A percentile compares a stretch with the other conserved stretches of the same genome.
phyloP scores from a whole-genome alignment of 148 eudicot species.

The Vaccinium darrowii region DNA sequence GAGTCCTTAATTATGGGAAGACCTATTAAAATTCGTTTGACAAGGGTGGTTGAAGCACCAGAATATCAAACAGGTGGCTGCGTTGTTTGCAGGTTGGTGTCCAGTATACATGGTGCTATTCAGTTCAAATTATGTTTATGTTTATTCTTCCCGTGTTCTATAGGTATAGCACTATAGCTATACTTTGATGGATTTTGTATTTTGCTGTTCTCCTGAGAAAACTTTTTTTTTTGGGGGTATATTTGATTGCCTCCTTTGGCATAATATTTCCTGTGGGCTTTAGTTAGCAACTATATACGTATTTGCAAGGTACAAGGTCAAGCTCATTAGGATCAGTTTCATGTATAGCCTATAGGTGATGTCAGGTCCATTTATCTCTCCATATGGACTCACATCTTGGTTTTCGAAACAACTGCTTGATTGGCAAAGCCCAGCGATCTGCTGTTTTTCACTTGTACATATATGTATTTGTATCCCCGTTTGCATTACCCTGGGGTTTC shows the following conservation, averaged over 20 bases:
- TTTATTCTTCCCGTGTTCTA: background rate
- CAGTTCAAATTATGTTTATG: background rate
- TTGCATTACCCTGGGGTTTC: background rate
- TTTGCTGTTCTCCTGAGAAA: background rate
- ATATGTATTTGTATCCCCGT: background rate
- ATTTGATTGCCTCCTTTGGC: background rate
- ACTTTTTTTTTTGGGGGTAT: background rate
- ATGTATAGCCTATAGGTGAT: background rate
- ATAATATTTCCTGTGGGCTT: background rate
- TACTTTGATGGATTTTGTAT: background rate
- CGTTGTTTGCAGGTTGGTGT: constrained; percentile 83
- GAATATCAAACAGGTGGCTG: constrained; percentile 84
- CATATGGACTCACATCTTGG: background rate
- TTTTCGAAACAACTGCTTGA: background rate
- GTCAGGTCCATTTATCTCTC: background rate
- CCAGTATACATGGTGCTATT: background rate
- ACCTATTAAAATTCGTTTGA: constrained; percentile 59
- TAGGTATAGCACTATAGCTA: background rate
- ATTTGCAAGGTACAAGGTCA: background rate
- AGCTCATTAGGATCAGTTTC: background rate
- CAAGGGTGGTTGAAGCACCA: constrained; percentile 68
- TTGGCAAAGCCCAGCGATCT: background rate
- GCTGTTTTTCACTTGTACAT: background rate
- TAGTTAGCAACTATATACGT: background rate
- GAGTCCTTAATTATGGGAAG: constrained; percentile 39